phyloP scores from a whole-genome alignment of 2,329 filamentous ascomycete species.

The Mycosphaerelloides madeirae region DNA sequence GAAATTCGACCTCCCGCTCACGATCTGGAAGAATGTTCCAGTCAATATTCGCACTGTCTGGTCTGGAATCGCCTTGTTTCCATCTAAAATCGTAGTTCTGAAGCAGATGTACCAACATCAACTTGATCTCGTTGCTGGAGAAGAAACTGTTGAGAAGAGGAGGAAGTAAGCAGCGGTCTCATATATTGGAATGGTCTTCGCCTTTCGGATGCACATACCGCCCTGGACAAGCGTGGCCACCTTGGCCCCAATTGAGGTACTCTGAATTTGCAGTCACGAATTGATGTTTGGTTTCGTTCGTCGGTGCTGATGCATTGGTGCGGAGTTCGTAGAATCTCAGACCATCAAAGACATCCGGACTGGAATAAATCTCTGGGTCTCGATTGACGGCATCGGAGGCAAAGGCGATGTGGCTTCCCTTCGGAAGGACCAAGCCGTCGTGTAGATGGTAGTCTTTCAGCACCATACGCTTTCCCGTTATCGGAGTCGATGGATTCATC shows the following conservation, averaged over 20 bases:
- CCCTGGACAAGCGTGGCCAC: slow-evolving; percentile 30
- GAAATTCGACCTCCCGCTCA: slow-evolving; percentile 8
- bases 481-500: slow-evolving; percentile 11
- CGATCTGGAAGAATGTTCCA: slow-evolving; percentile 10
- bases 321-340: slow-evolving; percentile 7
- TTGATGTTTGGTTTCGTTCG: slow-evolving; percentile 8
- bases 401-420: slow-evolving; percentile 8
- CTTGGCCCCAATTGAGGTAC: slow-evolving; percentile 25
- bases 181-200: no score
- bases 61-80: slow-evolving; percentile 10
- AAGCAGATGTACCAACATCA: slow-evolving; percentile 26
- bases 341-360: slow-evolving; percentile 8
- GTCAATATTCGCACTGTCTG: slow-evolving; percentile 9
- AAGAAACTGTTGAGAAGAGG: no score
- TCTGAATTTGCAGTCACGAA: slow-evolving; percentile 11
- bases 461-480: slow-evolving; percentile 11
- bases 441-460: slow-evolving; percentile 5
- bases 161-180: no score
- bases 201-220: no score
- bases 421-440: slow-evolving; percentile 6
- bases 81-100: slow-evolving; percentile 28
- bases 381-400: slow-evolving; percentile 10
- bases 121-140: slow-evolving; percentile 26
- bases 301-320: neutral
- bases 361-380: slow-evolving; percentile 5